Percentiles rank a stretch among this genome's conserved stretches.
Evolutionary conservation across 306 rosid genomes (phyloP).

Genomic region (Rubus parviflorus): DNA sequence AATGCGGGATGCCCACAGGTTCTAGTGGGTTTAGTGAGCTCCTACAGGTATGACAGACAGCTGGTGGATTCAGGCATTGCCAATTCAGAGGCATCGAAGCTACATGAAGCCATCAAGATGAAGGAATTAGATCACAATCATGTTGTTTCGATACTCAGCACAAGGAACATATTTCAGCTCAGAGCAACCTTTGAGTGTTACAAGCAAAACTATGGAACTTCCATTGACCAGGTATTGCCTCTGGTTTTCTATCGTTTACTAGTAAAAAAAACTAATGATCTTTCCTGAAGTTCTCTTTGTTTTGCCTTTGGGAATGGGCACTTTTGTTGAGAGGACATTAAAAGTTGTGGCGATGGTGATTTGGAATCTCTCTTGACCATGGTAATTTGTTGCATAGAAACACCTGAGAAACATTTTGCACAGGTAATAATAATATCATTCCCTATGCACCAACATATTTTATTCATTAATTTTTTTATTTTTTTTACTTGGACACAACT

Average conservation of each 20-base stretch:
- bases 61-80: constrained; percentile 52
- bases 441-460: not conserved
- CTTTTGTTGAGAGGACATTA: constrained; percentile 56
- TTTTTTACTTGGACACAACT: not conserved
- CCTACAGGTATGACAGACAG: constrained; percentile 73
- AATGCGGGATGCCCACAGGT: constrained; percentile 50
- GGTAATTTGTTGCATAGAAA: constrained; percentile 57
- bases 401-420: constrained; percentile 88
- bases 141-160: constrained; percentile 71
- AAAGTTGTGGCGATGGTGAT: constrained; percentile 52
- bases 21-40: constrained; percentile 72
- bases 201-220: constrained; percentile 50
- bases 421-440: constrained; percentile 55
- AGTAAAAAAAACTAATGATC: not conserved
- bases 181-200: constrained; percentile 70
- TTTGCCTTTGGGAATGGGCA: not conserved
- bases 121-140: constrained; percentile 62
- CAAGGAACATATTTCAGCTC: constrained; percentile 84
- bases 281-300: not conserved
- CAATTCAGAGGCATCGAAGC: constrained; percentile 54
- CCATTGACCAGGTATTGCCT: constrained; percentile 63
- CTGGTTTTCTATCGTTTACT: not conserved
- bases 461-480: too few species aligned
- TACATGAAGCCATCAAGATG: constrained; percentile 60
- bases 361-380: constrained; percentile 51